Evolutionary conservation across 306 rosid genomes (phyloP).

Genomic region (Betula pendula): DNA sequence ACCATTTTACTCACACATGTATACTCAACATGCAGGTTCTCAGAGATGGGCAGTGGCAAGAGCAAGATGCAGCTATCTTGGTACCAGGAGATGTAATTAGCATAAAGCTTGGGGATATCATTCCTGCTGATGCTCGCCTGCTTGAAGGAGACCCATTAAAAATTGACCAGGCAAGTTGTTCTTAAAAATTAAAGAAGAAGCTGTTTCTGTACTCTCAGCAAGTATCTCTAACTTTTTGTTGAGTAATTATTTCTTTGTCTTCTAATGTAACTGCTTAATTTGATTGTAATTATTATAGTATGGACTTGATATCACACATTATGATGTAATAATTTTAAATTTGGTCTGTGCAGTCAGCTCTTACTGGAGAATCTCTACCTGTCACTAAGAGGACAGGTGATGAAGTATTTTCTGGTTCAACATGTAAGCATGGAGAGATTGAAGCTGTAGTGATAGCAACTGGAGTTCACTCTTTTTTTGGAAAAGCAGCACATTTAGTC

Average conservation of each 20-base stretch:
- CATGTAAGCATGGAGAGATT: constrained; percentile 88
- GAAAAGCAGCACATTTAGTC: constrained; percentile 83
- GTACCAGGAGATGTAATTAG: constrained; percentile 88
- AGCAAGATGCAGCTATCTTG: constrained; percentile 71
- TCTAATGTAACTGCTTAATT: constrained; percentile 3
- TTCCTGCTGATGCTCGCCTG: constrained; percentile 92
- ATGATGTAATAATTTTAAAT: constrained; percentile 14
- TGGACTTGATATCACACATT: constrained; percentile 6
- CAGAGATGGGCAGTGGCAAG: constrained; percentile 86
- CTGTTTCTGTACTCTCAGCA: constrained; percentile 1
- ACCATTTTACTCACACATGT: no score
- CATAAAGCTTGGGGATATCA: constrained; percentile 83
- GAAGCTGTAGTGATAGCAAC: constrained; percentile 90
- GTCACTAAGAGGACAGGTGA: constrained; percentile 80
- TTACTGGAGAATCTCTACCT: constrained; percentile 85
- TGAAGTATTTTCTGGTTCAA: constrained; percentile 77
- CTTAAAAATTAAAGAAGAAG: constrained; percentile 2
- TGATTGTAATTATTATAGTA: constrained; percentile 9
- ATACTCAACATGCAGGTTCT: constrained; percentile 61
- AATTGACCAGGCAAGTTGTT: constrained; percentile 75
- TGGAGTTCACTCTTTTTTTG: constrained; percentile 78
- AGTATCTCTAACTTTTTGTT: not conserved
- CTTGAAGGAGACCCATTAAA: constrained; percentile 85
- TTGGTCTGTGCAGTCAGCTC: constrained; percentile 71
- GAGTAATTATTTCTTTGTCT: not conserved